phyloP scores from a whole-genome alignment of 805 yeast genomes.

The Starmerella tilneyi region DNA sequence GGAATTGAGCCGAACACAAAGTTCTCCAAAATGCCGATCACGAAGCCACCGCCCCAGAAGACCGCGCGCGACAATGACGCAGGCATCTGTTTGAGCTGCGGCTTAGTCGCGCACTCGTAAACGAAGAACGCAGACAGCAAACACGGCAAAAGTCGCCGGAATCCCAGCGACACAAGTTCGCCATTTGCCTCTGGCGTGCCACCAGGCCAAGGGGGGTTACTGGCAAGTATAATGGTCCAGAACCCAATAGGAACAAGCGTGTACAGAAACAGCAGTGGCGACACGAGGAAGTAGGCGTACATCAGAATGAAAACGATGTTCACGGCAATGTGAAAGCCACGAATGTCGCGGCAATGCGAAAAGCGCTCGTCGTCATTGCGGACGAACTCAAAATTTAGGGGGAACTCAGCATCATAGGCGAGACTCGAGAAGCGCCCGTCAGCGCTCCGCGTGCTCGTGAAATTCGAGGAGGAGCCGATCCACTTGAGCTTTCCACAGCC shows the following conservation, averaged over 20 bases:
- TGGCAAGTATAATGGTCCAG: constrained; percentile 73
- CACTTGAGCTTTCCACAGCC: constrained; percentile 63
- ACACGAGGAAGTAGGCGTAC: constrained; percentile 39
- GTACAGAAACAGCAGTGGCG: constrained; percentile 52
- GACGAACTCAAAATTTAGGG: constrained; percentile 57
- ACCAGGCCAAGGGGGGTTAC: constrained; percentile 52
- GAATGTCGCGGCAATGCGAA: constrained; percentile 53
- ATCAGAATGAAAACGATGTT: constrained; percentile 52
- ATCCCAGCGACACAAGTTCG: constrained; percentile 55
- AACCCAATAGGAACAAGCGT: constrained; percentile 53
- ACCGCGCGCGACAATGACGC: constrained; percentile 34
- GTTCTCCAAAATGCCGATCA: constrained; percentile 79
- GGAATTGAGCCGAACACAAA: constrained; percentile 82
- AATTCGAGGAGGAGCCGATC: constrained; percentile 43
- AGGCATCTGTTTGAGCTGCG: constrained; percentile 18
- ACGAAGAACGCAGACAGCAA: constrained; percentile 59
- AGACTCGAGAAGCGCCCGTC: constrained; percentile 43
- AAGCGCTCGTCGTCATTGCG: constrained; percentile 25
- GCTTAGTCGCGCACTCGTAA: constrained; percentile 44
- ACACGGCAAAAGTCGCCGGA: constrained; percentile 65
- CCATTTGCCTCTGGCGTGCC: constrained; percentile 48
- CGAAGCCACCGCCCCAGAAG: constrained; percentile 69
- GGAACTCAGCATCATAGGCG: constrained; percentile 61
- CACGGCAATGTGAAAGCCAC: constrained; percentile 44
- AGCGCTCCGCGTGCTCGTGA: constrained; percentile 41